These are phyloP conservation scores for Meyerozyma carpophila DNA, from an alignment of 1,139 yeast genomes.

Conservation along the genomic window DNA sequence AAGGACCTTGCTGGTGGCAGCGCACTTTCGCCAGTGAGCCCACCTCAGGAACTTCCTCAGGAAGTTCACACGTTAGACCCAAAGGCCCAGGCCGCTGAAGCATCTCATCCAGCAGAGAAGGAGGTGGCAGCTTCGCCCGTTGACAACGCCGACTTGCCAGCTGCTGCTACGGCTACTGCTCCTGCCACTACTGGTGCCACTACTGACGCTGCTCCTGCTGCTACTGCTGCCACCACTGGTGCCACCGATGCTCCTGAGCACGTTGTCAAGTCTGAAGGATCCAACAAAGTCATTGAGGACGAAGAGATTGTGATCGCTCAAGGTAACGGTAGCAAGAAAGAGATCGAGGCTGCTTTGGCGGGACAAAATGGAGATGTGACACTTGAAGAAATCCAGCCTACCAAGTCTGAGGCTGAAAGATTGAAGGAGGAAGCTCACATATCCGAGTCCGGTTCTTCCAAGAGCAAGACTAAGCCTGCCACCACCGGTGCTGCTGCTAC, in stretches of 20 bases:
- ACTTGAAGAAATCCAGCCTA: constrained; percentile 41
- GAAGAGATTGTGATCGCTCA: constrained; percentile 38
- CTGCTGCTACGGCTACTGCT: constrained; percentile 8
- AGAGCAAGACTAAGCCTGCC: constrained; percentile 7
- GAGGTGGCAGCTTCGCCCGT: constrained; percentile 17
- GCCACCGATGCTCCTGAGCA: too few species aligned
- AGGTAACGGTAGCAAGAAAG: constrained; percentile 22
- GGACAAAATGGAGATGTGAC: constrained; percentile 36
- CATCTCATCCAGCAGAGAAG: constrained; percentile 13
- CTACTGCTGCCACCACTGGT: constrained; percentile 8
- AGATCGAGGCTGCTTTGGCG: constrained; percentile 31
- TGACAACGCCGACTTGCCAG: constrained; percentile 10
- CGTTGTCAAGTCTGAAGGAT: constrained; percentile 1
- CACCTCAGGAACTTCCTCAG: not conserved
- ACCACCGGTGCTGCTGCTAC: constrained; percentile 7
- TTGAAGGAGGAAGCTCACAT: constrained; percentile 12
- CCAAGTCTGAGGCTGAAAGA: constrained; percentile 26
- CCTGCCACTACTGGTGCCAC: constrained; percentile 7
- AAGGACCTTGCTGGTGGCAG: constrained; percentile 3
- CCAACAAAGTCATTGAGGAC: constrained; percentile 8
- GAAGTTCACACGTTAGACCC: constrained; percentile 1
- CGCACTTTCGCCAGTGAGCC: not conserved
- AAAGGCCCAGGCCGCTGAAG: constrained; percentile 3
- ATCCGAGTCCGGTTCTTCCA: constrained; percentile 9
- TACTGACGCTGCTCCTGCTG: constrained; percentile 5